Conservation (phyloP, 1,284 basidiomycete genomes). For the Apiotrichum akiyoshidainum region DNA sequence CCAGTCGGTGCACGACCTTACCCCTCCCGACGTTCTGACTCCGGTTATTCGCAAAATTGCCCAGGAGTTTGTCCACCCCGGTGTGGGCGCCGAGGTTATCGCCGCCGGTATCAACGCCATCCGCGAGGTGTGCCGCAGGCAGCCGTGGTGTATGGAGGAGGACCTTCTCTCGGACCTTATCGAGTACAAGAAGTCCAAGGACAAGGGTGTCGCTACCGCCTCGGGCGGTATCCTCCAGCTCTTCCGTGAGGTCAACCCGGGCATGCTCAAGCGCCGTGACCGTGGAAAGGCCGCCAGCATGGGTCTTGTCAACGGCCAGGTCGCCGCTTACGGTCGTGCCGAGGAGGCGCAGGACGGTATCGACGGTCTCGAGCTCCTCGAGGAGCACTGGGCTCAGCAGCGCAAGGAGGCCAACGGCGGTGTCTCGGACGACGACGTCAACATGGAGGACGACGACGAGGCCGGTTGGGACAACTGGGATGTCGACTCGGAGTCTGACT, state of each 20-base stretch:
- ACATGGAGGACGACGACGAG: constrained; percentile 58
- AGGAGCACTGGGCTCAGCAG: constrained; percentile 73
- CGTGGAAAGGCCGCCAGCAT: constrained; percentile 78
- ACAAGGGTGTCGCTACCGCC: constrained; percentile 88
- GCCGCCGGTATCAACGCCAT: constrained; percentile 94
- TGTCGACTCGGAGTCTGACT: constrained; percentile 66
- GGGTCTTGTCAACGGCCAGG: constrained; percentile 63
- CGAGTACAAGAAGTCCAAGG: constrained; percentile 90
- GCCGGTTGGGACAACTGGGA: constrained; percentile 90
- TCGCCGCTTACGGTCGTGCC: constrained; percentile 76
- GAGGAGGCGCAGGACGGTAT: constrained; percentile 71
- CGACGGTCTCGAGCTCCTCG: constrained; percentile 85
- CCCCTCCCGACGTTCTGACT: constrained; percentile 86
- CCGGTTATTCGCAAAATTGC: constrained; percentile 90
- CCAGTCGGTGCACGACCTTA: constrained; percentile 92
- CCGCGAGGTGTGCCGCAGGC: constrained; percentile 84
- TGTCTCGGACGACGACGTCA: constrained; percentile 52
- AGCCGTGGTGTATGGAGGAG: constrained; percentile 92
- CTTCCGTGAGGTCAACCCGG: constrained; percentile 96
- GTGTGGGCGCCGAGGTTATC: constrained; percentile 91
- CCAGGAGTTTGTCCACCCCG: constrained; percentile 95
- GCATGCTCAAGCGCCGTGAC: constrained; percentile 83
- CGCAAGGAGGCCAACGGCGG: constrained; percentile 63
- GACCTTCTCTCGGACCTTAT: constrained; percentile 88
- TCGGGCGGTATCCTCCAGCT: constrained; percentile 82